These are phyloP conservation scores for Candida succiphila DNA, from an alignment of 805 yeast genomes.

Conservation along the genomic window DNA sequence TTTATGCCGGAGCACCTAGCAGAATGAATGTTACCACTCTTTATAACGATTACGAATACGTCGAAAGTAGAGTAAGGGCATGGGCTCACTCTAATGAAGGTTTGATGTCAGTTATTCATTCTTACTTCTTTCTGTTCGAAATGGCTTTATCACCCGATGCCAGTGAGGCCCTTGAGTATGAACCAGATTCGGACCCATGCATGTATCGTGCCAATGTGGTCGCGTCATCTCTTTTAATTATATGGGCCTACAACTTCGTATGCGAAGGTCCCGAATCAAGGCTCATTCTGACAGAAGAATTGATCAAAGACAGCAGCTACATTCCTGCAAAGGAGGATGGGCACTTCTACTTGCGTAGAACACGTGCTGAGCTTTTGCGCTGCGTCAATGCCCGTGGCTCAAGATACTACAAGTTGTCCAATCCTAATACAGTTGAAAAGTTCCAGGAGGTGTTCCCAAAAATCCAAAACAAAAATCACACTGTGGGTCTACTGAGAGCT, in stretches of 20 bases:
- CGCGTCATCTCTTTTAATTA: slow-evolving; percentile 24
- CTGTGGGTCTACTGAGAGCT: slow-evolving; percentile 41
- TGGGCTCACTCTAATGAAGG: slow-evolving; percentile 39
- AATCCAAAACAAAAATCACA: slow-evolving; percentile 31
- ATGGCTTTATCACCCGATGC: slow-evolving; percentile 32
- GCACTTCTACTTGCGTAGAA: slow-evolving; percentile 33
- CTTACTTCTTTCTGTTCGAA: slow-evolving; percentile 45
- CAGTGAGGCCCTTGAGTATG: slow-evolving; percentile 18
- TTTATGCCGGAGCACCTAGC: slow-evolving; percentile 69
- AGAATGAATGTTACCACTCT: slow-evolving; percentile 57
- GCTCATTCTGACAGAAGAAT: slow-evolving; percentile 11
- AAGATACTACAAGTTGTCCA: slow-evolving; percentile 7
- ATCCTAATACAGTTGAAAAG: slow-evolving; percentile 23
- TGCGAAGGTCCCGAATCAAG: slow-evolving; percentile 39
- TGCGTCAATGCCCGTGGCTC: slow-evolving; percentile 2
- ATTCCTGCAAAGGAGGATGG: slow-evolving; percentile 36
- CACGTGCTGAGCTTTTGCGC: slow-evolving; percentile 24
- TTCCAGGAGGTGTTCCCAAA: slow-evolving; percentile 25
- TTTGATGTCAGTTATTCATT: slow-evolving; percentile 40
- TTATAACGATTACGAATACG: slow-evolving; percentile 38
- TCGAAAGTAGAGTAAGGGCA: slow-evolving; percentile 32
- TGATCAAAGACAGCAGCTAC: slow-evolving; percentile 3
- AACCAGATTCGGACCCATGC: slow-evolving; percentile 23
- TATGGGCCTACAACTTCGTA: slow-evolving; percentile 40
- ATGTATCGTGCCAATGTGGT: slow-evolving; percentile 26